phyloP scores from a whole-genome alignment of 768 basidiomycete genomes.

The Termitomyces bulborhizus region DNA sequence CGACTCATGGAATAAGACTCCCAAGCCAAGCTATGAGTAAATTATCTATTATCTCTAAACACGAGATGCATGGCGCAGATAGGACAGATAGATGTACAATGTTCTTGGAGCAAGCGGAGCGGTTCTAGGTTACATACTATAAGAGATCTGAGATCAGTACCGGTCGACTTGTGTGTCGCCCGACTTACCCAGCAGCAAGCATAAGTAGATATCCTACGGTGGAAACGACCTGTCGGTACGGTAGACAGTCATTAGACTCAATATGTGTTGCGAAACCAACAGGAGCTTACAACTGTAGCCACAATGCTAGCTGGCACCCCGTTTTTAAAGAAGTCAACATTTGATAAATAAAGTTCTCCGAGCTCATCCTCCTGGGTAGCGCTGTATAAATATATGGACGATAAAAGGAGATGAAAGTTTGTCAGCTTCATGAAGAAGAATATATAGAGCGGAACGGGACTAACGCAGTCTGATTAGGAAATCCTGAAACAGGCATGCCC shows the following conservation, averaged over 20 bases:
- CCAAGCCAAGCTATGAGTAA: neutral
- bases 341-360: constrained; percentile 79
- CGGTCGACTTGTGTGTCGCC: neutral
- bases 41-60: neutral
- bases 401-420: constrained; percentile 8
- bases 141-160: neutral
- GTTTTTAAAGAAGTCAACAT: constrained; percentile 88
- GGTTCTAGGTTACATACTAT: constrained; percentile 5
- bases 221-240: constrained; percentile 58
- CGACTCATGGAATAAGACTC: neutral
- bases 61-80: neutral
- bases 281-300: constrained; percentile 61
- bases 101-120: neutral
- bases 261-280: neutral
- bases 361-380: constrained; percentile 94
- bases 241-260: constrained; percentile 6
- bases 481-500: constrained; percentile 99
- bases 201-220: constrained; percentile 80
- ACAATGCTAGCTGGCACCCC: constrained; percentile 93
- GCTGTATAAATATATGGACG: constrained; percentile 28
- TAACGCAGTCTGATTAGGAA: constrained; percentile 96
- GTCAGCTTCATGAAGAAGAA: constrained; percentile 7
- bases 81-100: neutral
- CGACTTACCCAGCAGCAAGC: constrained; percentile 60
- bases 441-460: constrained; percentile 22